Evolutionary conservation across 2,329 filamentous ascomycete genomes (phyloP), one percentile per base, ranked within the genome.

Genomic region (Xylariales sp.): DNA sequence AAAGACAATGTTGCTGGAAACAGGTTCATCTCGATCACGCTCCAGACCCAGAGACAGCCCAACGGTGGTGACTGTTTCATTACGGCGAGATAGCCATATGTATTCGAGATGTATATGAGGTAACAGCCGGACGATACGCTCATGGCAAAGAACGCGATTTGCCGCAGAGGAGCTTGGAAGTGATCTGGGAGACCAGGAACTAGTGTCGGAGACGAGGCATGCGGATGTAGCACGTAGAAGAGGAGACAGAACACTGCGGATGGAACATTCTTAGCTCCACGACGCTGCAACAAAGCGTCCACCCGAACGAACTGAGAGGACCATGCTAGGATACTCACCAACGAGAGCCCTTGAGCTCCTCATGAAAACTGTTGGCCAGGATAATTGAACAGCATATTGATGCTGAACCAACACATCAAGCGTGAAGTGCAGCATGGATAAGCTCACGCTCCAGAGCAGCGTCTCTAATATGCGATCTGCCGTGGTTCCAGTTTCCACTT

Each of bases 41-140:
- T 81, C 89, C 91, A 97, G 4, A 97, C 76, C 90, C 91, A 97
- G 14, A 97, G 62, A 29, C 87, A 91, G 0, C 88, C 93, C 11
- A 96, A 62, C 4, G 89, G 82, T n/a, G 93, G 93, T 1, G 89
- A 86, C 48, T 80, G 82, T 68, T 95, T 94, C 88, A 97, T 90
- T 15, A 95, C 82, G 5, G 86, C 85, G 52, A 94, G 80, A 56
- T 96, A 97, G 4, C 84, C 80, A 50, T 82, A 78, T 21, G 71
- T 74, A 56, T 96, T 97, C 19, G 86, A 88, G 40, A 90, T 80
- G 51, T 86, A 72, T 36, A 97, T 82, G 47, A 96, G 70, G 61
- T 88, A 90, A 63, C 82, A 87, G 1, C 93, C 93, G 0, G 79
- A 69, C 8, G 57, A 60, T 6, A 83, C 62, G 49, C 83, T 80